Conservation (phyloP, 139 green algal genomes). For the Tetraselmis chui region DNA sequence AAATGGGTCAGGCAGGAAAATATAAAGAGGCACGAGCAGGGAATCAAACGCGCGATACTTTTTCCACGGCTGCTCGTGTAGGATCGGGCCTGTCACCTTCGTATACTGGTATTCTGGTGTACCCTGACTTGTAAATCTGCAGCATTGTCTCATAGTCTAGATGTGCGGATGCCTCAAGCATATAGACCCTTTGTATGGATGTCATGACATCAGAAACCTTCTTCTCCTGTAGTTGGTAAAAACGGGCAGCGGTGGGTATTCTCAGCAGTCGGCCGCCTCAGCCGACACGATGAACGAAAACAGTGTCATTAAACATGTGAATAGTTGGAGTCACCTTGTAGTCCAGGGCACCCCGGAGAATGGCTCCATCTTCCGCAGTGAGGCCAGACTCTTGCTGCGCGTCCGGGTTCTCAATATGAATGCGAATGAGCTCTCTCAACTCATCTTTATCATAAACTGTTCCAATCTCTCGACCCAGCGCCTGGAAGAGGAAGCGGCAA, state of each 20-base stretch:
- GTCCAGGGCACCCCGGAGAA: conserved; percentile 33
- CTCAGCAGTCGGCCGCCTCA: background rate
- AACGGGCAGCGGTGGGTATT: background rate
- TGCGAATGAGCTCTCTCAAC: conserved; percentile 46
- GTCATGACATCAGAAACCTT: conserved; percentile 46
- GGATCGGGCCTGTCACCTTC: conserved; percentile 13
- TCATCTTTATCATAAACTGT: conserved; percentile 41
- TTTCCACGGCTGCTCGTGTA: too few species aligned
- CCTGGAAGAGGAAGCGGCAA: background rate
- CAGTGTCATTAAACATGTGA: background rate
- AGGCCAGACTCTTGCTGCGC: conserved; percentile 24
- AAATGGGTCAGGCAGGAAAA: too few species aligned
- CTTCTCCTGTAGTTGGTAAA: conserved; percentile 15
- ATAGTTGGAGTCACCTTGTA: conserved; percentile 8
- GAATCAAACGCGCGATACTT: too few species aligned
- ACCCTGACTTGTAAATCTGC: conserved; percentile 52
- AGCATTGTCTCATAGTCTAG: conserved; percentile 51
- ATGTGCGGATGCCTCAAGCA: conserved; percentile 32
- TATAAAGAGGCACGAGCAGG: too few species aligned
- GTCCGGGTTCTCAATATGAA: conserved; percentile 49
- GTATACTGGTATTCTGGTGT: conserved; percentile 9
- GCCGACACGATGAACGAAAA: too few species aligned
- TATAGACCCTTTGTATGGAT: conserved; percentile 38
- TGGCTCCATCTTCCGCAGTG: conserved; percentile 24
- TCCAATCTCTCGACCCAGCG: conserved; percentile 49